Evolutionary conservation across 176 grass and related monocot genomes (phyloP), one percentile per base, ranked within the genome.

Genomic region (Rhynchospora tenuis): DNA sequence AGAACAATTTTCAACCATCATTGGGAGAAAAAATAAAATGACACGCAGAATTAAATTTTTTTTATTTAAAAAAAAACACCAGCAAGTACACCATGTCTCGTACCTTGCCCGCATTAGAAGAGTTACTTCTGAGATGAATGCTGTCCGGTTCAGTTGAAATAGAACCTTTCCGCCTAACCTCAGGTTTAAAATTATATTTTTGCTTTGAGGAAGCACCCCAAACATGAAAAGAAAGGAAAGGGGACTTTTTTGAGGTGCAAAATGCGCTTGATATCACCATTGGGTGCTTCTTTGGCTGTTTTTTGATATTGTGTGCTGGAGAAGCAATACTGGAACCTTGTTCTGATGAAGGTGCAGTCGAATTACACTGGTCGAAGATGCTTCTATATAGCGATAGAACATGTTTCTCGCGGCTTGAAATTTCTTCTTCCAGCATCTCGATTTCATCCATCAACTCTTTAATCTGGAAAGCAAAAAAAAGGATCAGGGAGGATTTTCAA

Each of bases 311-410:
- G 70, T 90, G 84, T 5, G 88, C 89, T 0, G 94, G 94, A 67
- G 94, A 97, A 62, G 91, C 87, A 80, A 92, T 87, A 76, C 94
- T 88, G 15, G 94, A 97, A 59, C 91, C 91, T 60, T 88, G 89
- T 48, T 86, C 91, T 5, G 94, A 94, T 10, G 94, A 85, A 10
- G 88, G 74, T 7, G 85, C 88, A 0, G 88, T 72, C 12, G 68
- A 93, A 15, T 28, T n/a, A 42, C 91, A 92, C 33, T 97, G 94
- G 82, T 97, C 94, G 54, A 97, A 97, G 54, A 97, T 97, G 72
- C 91, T 94, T 89, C 94, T 90, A 84, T 97, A 97, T 45, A 94
- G 91, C 44, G 91, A 86, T 78, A 97, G 88, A 70, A 97, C 94
- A 55, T 97, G 90, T 54, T 94, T 90, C 72, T 97, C 94, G 0